Conservation (phyloP, 257 asterid species). For the Rehmannia glutinosa region DNA sequence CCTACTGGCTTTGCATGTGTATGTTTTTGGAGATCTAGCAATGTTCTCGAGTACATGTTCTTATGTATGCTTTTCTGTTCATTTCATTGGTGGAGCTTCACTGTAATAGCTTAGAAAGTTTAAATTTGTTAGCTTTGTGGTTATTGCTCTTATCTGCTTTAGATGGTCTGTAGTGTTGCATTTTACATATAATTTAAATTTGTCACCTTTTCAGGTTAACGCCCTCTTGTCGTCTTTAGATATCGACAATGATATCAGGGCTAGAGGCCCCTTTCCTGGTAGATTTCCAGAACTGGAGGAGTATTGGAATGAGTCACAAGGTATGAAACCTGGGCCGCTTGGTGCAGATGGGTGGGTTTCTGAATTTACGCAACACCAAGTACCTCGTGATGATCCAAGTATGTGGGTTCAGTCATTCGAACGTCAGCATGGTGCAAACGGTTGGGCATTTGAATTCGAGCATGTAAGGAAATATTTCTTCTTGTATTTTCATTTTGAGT, state of each 20-base stretch:
- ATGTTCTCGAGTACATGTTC: background rate
- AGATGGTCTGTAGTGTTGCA: background rate
- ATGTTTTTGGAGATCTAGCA: background rate
- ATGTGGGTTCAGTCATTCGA: slow-evolving; percentile 91
- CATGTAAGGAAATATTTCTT: slow-evolving; percentile 53
- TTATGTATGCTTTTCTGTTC: background rate
- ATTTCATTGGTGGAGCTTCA: background rate
- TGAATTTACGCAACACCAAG: slow-evolving; percentile 62
- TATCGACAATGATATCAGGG: slow-evolving; percentile 67
- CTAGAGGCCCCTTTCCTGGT: slow-evolving; percentile 73
- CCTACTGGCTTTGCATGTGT: background rate
- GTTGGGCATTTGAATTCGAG: slow-evolving; percentile 98
- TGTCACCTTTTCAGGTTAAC: slow-evolving; percentile 65
- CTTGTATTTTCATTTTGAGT: slow-evolving; percentile 3
- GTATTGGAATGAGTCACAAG: slow-evolving; percentile 90
- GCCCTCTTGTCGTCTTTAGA: slow-evolving; percentile 86
- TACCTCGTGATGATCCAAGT: slow-evolving; percentile 64
- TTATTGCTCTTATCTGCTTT: background rate
- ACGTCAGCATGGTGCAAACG: slow-evolving; percentile 82
- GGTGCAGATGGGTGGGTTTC: slow-evolving; percentile 84
- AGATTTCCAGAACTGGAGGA: slow-evolving; percentile 81
- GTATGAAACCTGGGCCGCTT: slow-evolving; percentile 54
- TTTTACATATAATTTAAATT: background rate
- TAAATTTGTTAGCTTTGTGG: background rate
- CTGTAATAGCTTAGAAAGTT: background rate